Evolutionary conservation across 192 early-diverging fungal genomes (phyloP).

Genomic region (Coemansia furcata): DNA sequence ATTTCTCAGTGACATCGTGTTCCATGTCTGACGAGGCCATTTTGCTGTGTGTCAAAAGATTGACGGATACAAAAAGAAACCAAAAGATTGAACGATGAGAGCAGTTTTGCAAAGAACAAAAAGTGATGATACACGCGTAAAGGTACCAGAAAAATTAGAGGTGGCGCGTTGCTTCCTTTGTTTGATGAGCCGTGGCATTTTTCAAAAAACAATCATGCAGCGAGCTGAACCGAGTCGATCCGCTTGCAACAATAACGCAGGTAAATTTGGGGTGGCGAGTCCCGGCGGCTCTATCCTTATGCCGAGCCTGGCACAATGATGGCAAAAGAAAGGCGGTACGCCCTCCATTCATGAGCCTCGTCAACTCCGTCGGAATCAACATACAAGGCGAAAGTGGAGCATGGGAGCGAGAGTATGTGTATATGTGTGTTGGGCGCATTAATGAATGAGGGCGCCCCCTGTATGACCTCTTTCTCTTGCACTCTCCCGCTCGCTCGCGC

Average conservation of each 20-base stretch:
- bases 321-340: background rate
- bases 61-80: background rate
- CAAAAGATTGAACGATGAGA: background rate
- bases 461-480: background rate
- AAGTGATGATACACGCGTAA: background rate
- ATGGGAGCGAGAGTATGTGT: background rate
- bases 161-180: background rate
- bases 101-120: background rate
- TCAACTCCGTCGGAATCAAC: background rate
- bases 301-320: background rate
- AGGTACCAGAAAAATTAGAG: background rate
- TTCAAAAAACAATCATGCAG: background rate
- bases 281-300: background rate
- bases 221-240: background rate
- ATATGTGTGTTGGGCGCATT: background rate
- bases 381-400: background rate
- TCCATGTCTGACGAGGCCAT: background rate
- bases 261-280: background rate
- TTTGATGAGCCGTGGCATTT: background rate
- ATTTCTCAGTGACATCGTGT: background rate
- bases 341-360: background rate
- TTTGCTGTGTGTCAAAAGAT: background rate
- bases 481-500: background rate
- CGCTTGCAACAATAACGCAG: background rate
- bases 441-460: background rate